Percentiles rank a stretch among this genome's conserved stretches.
Evolutionary conservation across 2,329 filamentous ascomycete species (phyloP).

Genomic region (Claviceps digitariae): DNA sequence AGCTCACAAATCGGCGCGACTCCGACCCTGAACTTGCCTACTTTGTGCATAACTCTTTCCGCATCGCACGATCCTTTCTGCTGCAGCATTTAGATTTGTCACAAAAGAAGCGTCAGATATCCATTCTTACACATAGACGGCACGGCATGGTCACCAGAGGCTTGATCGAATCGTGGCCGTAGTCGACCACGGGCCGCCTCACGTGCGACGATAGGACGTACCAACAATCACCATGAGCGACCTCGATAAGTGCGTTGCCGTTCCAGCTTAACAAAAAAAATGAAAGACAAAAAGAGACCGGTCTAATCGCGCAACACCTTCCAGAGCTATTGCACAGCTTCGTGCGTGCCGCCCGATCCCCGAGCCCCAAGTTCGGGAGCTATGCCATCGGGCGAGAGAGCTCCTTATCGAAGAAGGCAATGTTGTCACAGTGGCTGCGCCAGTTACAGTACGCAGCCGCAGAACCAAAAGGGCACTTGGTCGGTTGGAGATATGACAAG

Average conservation of each 20-base stretch:
- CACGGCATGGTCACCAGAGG: conserved; percentile 13
- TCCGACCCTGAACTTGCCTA: background rate
- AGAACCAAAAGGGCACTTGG: background rate
- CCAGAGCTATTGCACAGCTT: conserved; percentile 84
- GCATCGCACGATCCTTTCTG: background rate
- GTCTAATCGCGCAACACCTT: background rate
- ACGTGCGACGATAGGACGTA: conserved; percentile 3
- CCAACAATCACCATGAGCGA: conserved; percentile 58
- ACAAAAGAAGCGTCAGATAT: background rate
- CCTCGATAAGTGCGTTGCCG: conserved; percentile 63
- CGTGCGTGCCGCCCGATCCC: conserved; percentile 93
- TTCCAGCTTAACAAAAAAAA: background rate
- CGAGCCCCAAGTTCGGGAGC: conserved; percentile 85
- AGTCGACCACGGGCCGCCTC: conserved; percentile 9
- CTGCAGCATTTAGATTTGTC: background rate
- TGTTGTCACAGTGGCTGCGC: conserved; percentile 86
- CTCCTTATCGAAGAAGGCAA: conserved; percentile 95
- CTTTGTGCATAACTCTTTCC: background rate
- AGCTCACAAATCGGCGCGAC: background rate
- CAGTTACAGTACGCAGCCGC: conserved; percentile 58
- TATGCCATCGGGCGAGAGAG: conserved; percentile 95
- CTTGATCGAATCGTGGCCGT: conserved; percentile 6
- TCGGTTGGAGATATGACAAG: background rate
- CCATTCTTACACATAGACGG: conserved; percentile 2
- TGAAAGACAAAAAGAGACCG: background rate